These are phyloP conservation scores for Zygotorulaspora sp. DNA, from an alignment of 805 yeast genomes.

Conservation along the genomic window DNA sequence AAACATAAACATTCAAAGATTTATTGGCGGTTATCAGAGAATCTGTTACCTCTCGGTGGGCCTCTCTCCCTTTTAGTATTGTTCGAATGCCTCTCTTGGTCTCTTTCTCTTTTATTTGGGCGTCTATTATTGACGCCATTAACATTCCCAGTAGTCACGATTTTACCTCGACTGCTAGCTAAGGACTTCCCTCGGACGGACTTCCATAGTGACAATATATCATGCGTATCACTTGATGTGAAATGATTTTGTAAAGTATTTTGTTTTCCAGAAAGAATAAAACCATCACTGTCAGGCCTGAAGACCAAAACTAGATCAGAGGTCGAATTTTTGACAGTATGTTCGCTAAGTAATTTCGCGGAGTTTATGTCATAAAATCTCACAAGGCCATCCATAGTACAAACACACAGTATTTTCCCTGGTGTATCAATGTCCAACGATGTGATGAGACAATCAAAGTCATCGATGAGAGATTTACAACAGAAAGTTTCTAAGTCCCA, in stretches of 20 bases:
- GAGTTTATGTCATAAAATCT: slow-evolving; percentile 18
- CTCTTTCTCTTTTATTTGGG: slow-evolving; percentile 5
- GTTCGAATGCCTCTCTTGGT: slow-evolving; percentile 6
- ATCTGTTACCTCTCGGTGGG: slow-evolving; percentile 16
- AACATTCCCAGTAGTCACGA: neutral
- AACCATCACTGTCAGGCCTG: slow-evolving; percentile 26
- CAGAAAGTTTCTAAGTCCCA: slow-evolving; percentile 25
- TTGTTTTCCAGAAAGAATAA: slow-evolving; percentile 18
- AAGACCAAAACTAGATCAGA: slow-evolving; percentile 22
- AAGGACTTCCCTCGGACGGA: slow-evolving; percentile 8
- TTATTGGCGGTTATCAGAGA: slow-evolving; percentile 14
- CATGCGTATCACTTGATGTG: slow-evolving; percentile 9
- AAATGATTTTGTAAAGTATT: slow-evolving; percentile 20
- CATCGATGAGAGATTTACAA: slow-evolving; percentile 16
- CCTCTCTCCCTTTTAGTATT: slow-evolving; percentile 13
- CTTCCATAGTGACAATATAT: slow-evolving; percentile 20
- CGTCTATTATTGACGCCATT: slow-evolving; percentile 2
- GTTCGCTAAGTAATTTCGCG: slow-evolving; percentile 9
- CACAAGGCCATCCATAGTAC: slow-evolving; percentile 18
- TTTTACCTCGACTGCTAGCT: slow-evolving; percentile 1
- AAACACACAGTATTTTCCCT: slow-evolving; percentile 25
- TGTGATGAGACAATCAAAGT: slow-evolving; percentile 18
- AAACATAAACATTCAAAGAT: neutral
- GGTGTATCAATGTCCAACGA: slow-evolving; percentile 24
- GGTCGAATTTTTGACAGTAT: slow-evolving; percentile 2